phyloP scores from a whole-genome alignment of 164 flowering plant species.

The Nymphaea colorata region DNA sequence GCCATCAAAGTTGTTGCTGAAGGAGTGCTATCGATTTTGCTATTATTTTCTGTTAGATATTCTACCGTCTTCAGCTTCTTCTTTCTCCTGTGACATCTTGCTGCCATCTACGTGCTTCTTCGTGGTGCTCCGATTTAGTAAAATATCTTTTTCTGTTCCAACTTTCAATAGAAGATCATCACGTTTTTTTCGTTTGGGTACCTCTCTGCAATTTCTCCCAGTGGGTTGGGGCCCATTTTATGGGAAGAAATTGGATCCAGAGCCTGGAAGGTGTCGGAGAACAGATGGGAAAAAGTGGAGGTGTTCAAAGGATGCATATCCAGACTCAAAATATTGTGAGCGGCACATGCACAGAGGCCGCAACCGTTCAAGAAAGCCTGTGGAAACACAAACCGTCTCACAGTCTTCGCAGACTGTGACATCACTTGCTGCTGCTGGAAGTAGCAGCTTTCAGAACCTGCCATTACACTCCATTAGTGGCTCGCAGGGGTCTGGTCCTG shows the following conservation, averaged over 20 bases:
- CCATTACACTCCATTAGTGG: not conserved
- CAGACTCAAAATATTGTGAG: constrained; percentile 7
- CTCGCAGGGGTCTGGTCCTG: not conserved
- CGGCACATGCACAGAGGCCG: constrained; percentile 5
- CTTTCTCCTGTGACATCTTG: no score
- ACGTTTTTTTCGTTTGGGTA: no score
- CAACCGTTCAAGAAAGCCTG: constrained; percentile 6
- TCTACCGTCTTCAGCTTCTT: no score
- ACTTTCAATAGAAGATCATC: no score
- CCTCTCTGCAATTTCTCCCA: constrained; percentile 16
- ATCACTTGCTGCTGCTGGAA: not conserved
- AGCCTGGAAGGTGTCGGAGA: constrained; percentile 11
- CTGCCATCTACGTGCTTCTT: no score
- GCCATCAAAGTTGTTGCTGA: no score
- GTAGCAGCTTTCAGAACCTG: not conserved
- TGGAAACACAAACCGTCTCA: constrained; percentile 1
- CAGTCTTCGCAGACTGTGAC: not conserved
- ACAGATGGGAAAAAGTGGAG: constrained; percentile 11
- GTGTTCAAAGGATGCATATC: constrained; percentile 7
- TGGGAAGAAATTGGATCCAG: constrained; percentile 6
- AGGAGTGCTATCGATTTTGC: no score
- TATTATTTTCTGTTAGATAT: no score
- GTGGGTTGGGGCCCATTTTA: constrained; percentile 60
- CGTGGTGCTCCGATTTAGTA: no score
- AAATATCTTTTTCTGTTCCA: no score